A percentile compares a stretch with the other conserved stretches of the same genome.
These are phyloP conservation scores for Murraya koenigii DNA, from an alignment of 345 rosid genomes.

Conservation along the genomic window DNA sequence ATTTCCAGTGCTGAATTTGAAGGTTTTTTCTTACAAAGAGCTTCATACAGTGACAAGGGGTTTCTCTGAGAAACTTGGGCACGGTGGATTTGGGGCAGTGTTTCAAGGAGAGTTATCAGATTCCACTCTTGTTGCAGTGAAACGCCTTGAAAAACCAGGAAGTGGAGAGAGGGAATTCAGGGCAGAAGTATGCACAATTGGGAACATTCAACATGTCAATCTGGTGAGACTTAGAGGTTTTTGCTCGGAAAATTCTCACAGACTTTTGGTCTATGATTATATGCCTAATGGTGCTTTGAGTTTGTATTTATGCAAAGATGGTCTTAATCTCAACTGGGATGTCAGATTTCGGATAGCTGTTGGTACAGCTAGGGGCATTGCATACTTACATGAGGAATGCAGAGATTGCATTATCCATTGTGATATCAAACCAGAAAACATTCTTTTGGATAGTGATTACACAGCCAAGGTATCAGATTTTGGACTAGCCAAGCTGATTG, in stretches of 20 bases:
- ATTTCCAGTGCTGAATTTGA: slow-evolving; percentile 56
- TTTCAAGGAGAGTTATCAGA: slow-evolving; percentile 47
- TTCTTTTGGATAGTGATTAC: slow-evolving; percentile 48
- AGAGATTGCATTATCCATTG: slow-evolving; percentile 61
- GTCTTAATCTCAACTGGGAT: slow-evolving; percentile 43
- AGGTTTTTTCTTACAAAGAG: slow-evolving; percentile 57
- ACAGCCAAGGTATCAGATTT: slow-evolving; percentile 56
- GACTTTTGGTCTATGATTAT: slow-evolving; percentile 61
- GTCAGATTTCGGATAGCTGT: slow-evolving; percentile 41
- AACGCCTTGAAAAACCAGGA: slow-evolving; percentile 60
- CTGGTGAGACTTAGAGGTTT: slow-evolving; percentile 68
- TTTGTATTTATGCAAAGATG: slow-evolving; percentile 35
- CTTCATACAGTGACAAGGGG: slow-evolving; percentile 44
- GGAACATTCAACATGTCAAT: slow-evolving; percentile 73
- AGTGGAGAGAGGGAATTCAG: slow-evolving; percentile 59
- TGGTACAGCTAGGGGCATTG: slow-evolving; percentile 60
- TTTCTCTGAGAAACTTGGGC: slow-evolving; percentile 55
- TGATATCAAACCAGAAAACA: slow-evolving; percentile 67
- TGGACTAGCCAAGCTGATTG: slow-evolving; percentile 61
- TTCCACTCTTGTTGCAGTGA: slow-evolving; percentile 53
- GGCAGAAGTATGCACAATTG: slow-evolving; percentile 71
- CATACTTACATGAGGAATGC: slow-evolving; percentile 65
- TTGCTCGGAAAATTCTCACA: slow-evolving; percentile 61
- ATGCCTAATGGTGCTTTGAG: slow-evolving; percentile 67
- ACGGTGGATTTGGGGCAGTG: slow-evolving; percentile 68